Percentiles rank a stretch among this genome's conserved stretches.
These are phyloP conservation scores for Hydrangea macrophylla DNA, from an alignment of 148 eudicot species.

Conservation along the genomic window DNA sequence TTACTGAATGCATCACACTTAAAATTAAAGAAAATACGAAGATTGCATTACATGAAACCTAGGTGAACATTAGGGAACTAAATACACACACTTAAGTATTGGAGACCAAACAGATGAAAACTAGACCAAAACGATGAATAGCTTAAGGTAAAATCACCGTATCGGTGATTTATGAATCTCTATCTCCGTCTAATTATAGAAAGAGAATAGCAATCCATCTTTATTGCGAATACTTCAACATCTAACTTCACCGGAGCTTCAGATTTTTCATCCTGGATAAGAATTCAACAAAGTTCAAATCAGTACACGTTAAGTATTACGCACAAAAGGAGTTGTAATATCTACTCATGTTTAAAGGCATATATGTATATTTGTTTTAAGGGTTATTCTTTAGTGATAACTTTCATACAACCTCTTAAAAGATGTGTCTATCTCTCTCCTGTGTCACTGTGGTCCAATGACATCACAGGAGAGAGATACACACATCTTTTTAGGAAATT, in stretches of 20 bases:
- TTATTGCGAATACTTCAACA: constrained; percentile 6
- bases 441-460: too few species aligned
- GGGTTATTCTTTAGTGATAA: too few species aligned
- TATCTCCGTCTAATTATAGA: not conserved
- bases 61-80: too few species aligned
- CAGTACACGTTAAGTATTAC: too few species aligned
- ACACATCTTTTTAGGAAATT: too few species aligned
- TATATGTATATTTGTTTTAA: too few species aligned
- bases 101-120: not conserved
- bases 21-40: not conserved
- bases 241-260: constrained; percentile 24
- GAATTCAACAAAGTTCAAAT: too few species aligned
- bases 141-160: not conserved
- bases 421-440: too few species aligned
- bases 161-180: not conserved
- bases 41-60: not conserved
- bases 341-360: too few species aligned
- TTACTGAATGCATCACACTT: not conserved
- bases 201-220: constrained; percentile 12
- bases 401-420: too few species aligned
- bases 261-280: constrained; percentile 51
- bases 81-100: not conserved
- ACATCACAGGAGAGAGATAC: too few species aligned
- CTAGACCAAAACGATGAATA: constrained; percentile 10
- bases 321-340: too few species aligned